Evolutionary conservation across 164 flowering plant genomes (phyloP).

Genomic region (Berberis vulgaris): DNA sequence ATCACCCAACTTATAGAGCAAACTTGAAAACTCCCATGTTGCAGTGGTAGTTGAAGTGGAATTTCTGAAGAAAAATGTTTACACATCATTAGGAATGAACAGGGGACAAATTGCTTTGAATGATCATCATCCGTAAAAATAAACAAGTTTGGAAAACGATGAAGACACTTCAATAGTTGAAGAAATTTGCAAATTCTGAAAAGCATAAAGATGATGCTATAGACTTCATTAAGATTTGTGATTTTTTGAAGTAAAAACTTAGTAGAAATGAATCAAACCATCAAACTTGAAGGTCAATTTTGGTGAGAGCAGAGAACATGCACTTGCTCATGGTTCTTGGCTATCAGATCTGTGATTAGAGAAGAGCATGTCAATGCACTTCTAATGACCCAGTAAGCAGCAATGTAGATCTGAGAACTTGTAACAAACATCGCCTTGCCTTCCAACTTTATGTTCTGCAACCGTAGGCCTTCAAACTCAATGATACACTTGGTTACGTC

Average conservation of each 20-base stretch:
- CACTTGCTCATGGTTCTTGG: conserved; percentile 56
- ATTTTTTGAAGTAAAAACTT: neutral
- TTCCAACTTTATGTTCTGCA: conserved; percentile 26
- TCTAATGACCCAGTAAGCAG: conserved; percentile 65
- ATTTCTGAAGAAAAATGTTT: no score
- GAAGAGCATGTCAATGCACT: conserved; percentile 44
- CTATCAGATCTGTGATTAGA: conserved; percentile 34
- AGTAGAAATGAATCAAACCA: neutral
- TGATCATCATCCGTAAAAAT: no score
- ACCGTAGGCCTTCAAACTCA: conserved; percentile 38
- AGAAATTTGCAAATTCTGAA: no score
- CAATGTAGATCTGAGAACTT: conserved; percentile 35
- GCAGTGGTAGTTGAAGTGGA: no score
- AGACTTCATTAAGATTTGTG: neutral
- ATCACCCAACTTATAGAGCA: no score
- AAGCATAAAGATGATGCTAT: neutral
- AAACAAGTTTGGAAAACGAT: no score
- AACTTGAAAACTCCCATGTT: no score
- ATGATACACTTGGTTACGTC: conserved; percentile 36
- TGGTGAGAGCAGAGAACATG: conserved; percentile 49
- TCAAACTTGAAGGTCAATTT: conserved; percentile 4
- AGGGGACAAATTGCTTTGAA: no score
- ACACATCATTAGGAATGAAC: no score
- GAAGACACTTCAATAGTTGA: no score
- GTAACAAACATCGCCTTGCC: conserved; percentile 13